A percentile compares a stretch with the other conserved stretches of the same genome.
Evolutionary conservation across 148 eudicot genomes (phyloP).

Genomic region (Vaccinium darrowii): DNA sequence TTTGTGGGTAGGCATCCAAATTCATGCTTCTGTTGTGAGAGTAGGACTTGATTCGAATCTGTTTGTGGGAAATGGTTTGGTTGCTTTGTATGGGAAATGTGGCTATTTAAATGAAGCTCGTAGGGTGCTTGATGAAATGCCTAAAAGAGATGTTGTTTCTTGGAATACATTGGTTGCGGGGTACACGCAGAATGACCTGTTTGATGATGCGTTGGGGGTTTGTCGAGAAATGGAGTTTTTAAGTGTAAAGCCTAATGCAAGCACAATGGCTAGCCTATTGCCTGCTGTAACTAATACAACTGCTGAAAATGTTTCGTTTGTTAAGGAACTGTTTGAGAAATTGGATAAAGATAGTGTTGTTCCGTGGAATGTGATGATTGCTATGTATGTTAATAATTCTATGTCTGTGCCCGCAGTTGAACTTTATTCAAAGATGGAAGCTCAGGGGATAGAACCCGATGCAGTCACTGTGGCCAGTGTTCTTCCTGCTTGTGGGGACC

Average conservation of each 20-base stretch:
- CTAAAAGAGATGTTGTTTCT: constrained; percentile 57
- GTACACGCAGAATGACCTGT: constrained; percentile 53
- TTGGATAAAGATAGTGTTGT: constrained; percentile 42
- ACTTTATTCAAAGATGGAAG: constrained; percentile 60
- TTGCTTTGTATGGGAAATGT: constrained; percentile 83
- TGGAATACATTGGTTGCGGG: constrained; percentile 83
- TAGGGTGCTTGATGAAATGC: constrained; percentile 58
- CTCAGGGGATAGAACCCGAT: constrained; percentile 56
- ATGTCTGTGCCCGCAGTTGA: constrained; percentile 69
- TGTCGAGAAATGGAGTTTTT: constrained; percentile 55
- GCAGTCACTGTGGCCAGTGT: constrained; percentile 63
- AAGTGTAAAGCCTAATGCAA: constrained; percentile 52
- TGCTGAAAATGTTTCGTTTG: constrained; percentile 48
- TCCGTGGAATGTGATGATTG: constrained; percentile 86
- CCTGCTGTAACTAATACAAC: constrained; percentile 68
- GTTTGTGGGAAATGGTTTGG: constrained; percentile 63
- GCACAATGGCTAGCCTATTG: constrained; percentile 72
- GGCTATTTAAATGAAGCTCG: constrained; percentile 50
- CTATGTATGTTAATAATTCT: constrained; percentile 66
- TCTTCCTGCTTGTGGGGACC: constrained; percentile 91
- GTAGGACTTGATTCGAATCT: constrained; percentile 49
- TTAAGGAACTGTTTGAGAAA: constrained; percentile 51
- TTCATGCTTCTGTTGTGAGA: constrained; percentile 50
- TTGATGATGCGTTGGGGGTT: constrained; percentile 65
- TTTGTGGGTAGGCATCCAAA: constrained; percentile 55